phyloP scores from a whole-genome alignment of 2,329 filamentous ascomycete genomes.

The Lecanicillium sp. region DNA sequence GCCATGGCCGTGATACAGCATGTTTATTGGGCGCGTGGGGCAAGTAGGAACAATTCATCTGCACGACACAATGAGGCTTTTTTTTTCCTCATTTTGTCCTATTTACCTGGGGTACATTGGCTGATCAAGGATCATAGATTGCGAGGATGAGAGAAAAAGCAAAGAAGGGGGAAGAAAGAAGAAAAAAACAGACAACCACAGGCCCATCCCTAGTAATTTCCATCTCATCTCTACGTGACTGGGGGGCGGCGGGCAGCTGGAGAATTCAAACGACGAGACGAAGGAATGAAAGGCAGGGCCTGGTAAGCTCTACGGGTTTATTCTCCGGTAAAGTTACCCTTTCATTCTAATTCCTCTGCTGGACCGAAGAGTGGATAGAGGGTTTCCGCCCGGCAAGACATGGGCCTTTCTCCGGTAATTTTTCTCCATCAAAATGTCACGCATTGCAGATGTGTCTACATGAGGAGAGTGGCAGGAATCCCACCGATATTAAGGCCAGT shows the following conservation, averaged over 20 bases:
- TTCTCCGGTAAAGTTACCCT: too few relatives aligned
- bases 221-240: background rate
- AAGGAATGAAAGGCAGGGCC: too few relatives aligned
- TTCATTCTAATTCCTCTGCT: too few relatives aligned
- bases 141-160: background rate
- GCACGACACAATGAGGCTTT: too few relatives aligned
- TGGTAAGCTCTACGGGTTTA: too few relatives aligned
- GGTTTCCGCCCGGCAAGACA: background rate
- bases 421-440: background rate
- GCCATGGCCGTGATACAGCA: too few relatives aligned
- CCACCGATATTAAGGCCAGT: background rate
- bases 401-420: background rate
- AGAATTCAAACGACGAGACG: too few relatives aligned
- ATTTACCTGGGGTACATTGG: background rate
- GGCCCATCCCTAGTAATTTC: conserved; percentile 1
- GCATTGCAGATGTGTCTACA: too few relatives aligned
- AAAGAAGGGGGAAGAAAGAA: background rate
- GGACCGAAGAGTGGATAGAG: too few relatives aligned
- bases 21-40: too few relatives aligned
- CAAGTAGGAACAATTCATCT: too few relatives aligned
- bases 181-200: background rate
- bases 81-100: too few relatives aligned
- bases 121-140: background rate
- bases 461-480: background rate
- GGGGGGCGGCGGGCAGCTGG: background rate